phyloP scores from a whole-genome alignment of 306 rosid species.

The Rosa chinensis region DNA sequence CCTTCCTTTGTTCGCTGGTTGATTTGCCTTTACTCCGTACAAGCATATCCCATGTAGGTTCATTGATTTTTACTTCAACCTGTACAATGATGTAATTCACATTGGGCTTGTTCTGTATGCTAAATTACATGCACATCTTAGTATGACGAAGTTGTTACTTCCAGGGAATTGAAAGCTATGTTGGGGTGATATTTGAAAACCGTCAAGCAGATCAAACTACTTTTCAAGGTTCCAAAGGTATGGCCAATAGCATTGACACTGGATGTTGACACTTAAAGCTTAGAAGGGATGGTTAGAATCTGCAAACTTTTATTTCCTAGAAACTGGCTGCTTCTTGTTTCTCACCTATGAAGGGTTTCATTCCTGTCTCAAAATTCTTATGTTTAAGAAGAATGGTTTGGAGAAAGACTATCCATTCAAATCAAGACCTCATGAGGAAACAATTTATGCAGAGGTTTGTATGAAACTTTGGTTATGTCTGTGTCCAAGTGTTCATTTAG shows the following conservation, averaged over 20 bases:
- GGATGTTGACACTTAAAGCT: background rate
- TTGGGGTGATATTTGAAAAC: background rate
- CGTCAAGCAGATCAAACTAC: background rate
- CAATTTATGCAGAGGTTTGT: background rate
- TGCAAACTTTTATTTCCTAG: background rate
- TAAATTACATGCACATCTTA: background rate
- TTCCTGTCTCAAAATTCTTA: background rate
- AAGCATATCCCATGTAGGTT: too few relatives aligned
- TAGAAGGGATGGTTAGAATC: constrained; percentile 23
- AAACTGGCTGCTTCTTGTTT: background rate
- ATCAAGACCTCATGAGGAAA: background rate
- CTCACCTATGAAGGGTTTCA: constrained; percentile 14
- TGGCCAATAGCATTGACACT: constrained; percentile 4
- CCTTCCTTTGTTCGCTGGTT: too few relatives aligned
- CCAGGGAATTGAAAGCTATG: background rate
- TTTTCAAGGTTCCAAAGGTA: background rate
- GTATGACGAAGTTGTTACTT: background rate
- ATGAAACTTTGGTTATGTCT: too few relatives aligned
- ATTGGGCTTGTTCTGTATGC: background rate
- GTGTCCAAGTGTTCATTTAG: too few relatives aligned
- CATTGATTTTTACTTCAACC: background rate
- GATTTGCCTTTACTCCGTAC: too few relatives aligned
- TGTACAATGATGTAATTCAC: background rate
- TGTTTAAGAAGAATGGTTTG: background rate
- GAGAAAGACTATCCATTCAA: constrained; percentile 21